Evolutionary conservation across 148 eudicot genomes (phyloP).

Genomic region (Fallopia convolvulus): DNA sequence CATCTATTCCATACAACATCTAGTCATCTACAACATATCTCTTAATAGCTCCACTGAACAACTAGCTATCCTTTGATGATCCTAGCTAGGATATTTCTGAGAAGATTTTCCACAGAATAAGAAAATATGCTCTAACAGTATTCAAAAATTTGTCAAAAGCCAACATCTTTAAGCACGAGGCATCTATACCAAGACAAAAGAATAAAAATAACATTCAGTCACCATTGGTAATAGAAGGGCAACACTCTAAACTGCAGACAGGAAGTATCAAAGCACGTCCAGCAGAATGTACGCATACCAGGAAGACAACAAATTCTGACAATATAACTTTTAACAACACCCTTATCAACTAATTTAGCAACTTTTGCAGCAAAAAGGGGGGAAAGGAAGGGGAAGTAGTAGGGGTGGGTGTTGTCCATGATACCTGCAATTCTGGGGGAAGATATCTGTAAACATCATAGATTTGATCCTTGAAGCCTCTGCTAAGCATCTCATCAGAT

Average conservation of each 20-base stretch:
- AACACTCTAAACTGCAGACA: not conserved
- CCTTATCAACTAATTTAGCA: not conserved
- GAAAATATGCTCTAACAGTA: not conserved
- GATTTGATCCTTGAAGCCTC: constrained; percentile 97
- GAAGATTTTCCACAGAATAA: not conserved
- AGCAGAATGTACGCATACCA: not conserved
- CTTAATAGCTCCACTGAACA: not conserved
- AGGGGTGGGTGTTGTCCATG: not conserved
- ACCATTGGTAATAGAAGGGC: not conserved
- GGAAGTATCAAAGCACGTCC: not conserved
- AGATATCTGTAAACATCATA: constrained; percentile 95
- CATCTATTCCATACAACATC: not conserved
- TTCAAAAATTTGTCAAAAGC: not conserved
- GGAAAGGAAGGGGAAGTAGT: not conserved
- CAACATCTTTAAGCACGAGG: not conserved
- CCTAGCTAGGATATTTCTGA: not conserved
- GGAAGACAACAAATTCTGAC: not conserved
- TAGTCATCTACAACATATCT: not conserved
- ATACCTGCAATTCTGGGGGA: constrained; percentile 94
- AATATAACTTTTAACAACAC: not conserved
- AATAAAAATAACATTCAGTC: not conserved
- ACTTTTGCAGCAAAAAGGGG: not conserved
- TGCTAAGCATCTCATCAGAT: constrained; percentile 97
- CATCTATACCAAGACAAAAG: not conserved
- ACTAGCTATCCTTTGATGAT: not conserved